Percentiles rank a stretch among this genome's conserved stretches.
Evolutionary conservation across 2,329 filamentous ascomycete genomes (phyloP).

Genomic region (Diplodia scrobiculata): DNA sequence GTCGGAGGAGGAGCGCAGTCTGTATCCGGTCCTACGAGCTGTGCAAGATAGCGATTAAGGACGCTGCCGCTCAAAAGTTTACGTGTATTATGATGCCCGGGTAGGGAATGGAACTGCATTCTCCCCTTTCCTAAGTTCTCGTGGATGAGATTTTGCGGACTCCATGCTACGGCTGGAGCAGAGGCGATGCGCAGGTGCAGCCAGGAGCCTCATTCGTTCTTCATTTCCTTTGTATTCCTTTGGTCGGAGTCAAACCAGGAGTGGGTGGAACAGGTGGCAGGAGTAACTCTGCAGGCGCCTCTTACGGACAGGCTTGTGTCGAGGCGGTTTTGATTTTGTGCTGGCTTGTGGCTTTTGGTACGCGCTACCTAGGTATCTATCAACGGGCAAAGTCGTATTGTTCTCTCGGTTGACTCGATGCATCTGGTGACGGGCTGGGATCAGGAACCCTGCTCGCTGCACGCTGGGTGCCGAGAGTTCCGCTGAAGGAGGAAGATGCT

Average conservation of each 20-base stretch:
- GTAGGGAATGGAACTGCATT: slow-evolving; percentile 21
- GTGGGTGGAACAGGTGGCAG: slow-evolving; percentile 11
- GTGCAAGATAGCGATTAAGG: slow-evolving; percentile 45
- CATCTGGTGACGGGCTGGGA: not conserved
- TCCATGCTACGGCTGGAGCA: slow-evolving; percentile 28
- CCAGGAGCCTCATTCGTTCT: not conserved
- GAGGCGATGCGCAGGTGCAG: slow-evolving; percentile 14
- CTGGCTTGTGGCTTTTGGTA: slow-evolving; percentile 14
- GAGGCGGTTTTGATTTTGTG: slow-evolving; percentile 22
- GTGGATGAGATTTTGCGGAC: slow-evolving; percentile 22
- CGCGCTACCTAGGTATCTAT: slow-evolving; percentile 18
- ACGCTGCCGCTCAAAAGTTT: not conserved
- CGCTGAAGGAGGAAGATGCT: slow-evolving; percentile 19
- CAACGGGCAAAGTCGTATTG: slow-evolving; percentile 12
- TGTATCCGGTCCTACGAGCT: slow-evolving; percentile 47
- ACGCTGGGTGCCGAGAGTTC: slow-evolving; percentile 15
- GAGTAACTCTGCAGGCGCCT: slow-evolving; percentile 20
- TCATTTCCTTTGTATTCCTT: slow-evolving; percentile 21
- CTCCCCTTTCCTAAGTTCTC: slow-evolving; percentile 12
- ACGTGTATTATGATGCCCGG: slow-evolving; percentile 25
- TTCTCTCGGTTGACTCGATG: not conserved
- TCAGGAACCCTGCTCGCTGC: not conserved
- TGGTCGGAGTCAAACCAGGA: slow-evolving; percentile 21
- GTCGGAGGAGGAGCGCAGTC: slow-evolving; percentile 45
- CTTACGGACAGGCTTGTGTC: slow-evolving; percentile 28